These are phyloP conservation scores for Erodium maritimum DNA, from an alignment of 345 rosid species.

Conservation along the genomic window DNA sequence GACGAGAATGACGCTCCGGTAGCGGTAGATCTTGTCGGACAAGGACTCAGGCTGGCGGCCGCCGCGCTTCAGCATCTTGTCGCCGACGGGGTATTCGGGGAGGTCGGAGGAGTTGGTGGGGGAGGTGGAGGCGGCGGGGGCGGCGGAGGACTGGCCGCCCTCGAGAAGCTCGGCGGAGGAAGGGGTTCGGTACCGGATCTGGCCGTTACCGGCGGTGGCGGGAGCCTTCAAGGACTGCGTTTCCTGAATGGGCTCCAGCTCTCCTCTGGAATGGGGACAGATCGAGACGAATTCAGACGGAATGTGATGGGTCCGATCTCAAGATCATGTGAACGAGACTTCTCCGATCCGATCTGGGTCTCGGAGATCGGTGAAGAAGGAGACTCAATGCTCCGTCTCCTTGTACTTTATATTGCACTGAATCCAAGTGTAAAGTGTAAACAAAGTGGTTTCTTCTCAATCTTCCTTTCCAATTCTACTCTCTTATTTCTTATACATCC, in stretches of 20 bases:
- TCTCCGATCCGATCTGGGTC: neutral
- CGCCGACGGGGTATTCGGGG: conserved; percentile 15
- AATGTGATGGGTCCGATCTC: neutral
- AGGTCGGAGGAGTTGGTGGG: conserved; percentile 16
- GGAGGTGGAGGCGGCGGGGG: conserved; percentile 20
- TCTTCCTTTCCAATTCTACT: neutral
- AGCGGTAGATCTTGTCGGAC: conserved; percentile 60
- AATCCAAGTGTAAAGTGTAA: neutral
- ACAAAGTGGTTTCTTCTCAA: neutral
- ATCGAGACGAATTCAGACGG: too few species aligned
- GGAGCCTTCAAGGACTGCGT: conserved; percentile 49
- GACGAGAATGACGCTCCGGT: conserved; percentile 52
- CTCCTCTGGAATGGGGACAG: conserved; percentile 1
- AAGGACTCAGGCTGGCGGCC: conserved; percentile 28
- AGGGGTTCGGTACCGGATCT: conserved; percentile 86
- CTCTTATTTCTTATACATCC: neutral
- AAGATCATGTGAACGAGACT: neutral
- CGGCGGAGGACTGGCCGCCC: conserved; percentile 10
- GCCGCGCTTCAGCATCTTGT: conserved; percentile 51
- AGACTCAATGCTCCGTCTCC: neutral
- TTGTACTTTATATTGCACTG: neutral
- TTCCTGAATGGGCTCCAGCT: conserved; percentile 80
- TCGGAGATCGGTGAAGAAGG: too few species aligned
- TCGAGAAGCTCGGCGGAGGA: conserved; percentile 48
- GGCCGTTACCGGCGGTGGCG: conserved; percentile 60